Evolutionary conservation across 139 green algal species (phyloP), one percentile per base, ranked within the genome.

Genomic region (Chlamydomonas sphaeroides): DNA sequence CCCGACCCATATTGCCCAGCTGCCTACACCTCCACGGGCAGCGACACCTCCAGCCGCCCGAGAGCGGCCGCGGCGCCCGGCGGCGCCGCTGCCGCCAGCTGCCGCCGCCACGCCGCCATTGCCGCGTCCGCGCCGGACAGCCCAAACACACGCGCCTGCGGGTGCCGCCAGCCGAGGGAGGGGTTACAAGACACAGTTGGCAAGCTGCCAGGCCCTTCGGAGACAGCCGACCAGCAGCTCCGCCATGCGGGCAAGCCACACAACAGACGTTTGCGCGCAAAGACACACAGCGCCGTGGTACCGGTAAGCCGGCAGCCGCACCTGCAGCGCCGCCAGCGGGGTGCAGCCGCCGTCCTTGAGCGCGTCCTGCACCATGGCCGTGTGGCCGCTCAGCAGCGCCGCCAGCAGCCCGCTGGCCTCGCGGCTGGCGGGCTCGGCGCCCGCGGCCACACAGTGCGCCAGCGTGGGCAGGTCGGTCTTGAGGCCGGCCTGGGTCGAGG

Each of bases 331-430:
- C 63, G 63, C 63, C 63, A 83, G 63, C 36, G 76, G 32, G 10
- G n/a, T 5, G 42, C 41, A 65, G 30, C 65, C 65, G 65, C 67
- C 65, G 14, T 84, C 77, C 48, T 63, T 45, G 42, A 84, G 77
- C 8, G 42, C 59, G 77, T 84, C 77, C 25, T 75, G 65, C 65
- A 62, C 71, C 49, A 86, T 51, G 28, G 51, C 68, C 5, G 71
- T 86, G 63, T 86, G 81, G 20, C 81, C 81, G 0, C 62, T 78
- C 65, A 86, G 71, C 45, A 86, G 49, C n/a, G 80, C 70, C 20
- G 80, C 80, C 39, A 86, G 62, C 45, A 86, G 71, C 4, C 21
- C 61, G 0, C 63, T 48, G 26, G 28, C 15, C 53, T 85, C 79
- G 26, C 59, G 51, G 36, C 59, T 42, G 33, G 6, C 25, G 33